These are phyloP conservation scores for Clarireedia sp. DNA, from an alignment of 2,329 filamentous ascomycete species.

Conservation along the genomic window DNA sequence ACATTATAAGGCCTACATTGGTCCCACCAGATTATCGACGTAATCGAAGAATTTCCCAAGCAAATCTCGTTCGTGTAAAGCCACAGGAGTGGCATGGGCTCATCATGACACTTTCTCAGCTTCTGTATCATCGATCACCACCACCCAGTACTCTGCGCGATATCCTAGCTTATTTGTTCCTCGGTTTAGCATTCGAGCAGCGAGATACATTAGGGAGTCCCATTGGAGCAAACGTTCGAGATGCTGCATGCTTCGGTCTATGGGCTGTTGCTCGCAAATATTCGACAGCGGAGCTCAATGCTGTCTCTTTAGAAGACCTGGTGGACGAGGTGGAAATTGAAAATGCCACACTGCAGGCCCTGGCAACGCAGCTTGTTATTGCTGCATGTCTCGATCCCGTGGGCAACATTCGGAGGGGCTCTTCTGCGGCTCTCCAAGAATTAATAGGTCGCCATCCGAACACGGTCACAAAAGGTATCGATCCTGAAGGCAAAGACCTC, in stretches of 20 bases:
- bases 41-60: conserved; percentile 29
- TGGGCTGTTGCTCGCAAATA: conserved; percentile 90
- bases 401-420: conserved; percentile 86
- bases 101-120: conserved; percentile 77
- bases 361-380: conserved; percentile 74
- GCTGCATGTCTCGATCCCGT: conserved; percentile 80
- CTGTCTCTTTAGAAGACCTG: conserved; percentile 36
- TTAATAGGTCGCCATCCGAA: conserved; percentile 89
- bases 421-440: conserved; percentile 90
- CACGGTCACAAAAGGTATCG: conserved; percentile 59
- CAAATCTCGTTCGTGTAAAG: conserved; percentile 67
- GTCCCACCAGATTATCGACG: conserved; percentile 24
- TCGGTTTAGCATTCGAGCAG: conserved; percentile 83
- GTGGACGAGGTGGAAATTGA: conserved; percentile 18
- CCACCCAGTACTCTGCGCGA: conserved; percentile 61
- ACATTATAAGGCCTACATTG: conserved; percentile 35
- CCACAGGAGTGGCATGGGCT: conserved; percentile 86
- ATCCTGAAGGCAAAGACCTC: conserved; percentile 49
- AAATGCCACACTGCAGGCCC: conserved; percentile 54
- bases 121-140: conserved; percentile 77
- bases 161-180: conserved; percentile 68
- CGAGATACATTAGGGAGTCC: conserved; percentile 77
- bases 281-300: conserved; percentile 65
- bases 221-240: conserved; percentile 81
- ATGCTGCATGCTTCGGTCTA: conserved; percentile 92